phyloP scores from a whole-genome alignment of 106 monocot genomes.

The Posidonia australis region DNA sequence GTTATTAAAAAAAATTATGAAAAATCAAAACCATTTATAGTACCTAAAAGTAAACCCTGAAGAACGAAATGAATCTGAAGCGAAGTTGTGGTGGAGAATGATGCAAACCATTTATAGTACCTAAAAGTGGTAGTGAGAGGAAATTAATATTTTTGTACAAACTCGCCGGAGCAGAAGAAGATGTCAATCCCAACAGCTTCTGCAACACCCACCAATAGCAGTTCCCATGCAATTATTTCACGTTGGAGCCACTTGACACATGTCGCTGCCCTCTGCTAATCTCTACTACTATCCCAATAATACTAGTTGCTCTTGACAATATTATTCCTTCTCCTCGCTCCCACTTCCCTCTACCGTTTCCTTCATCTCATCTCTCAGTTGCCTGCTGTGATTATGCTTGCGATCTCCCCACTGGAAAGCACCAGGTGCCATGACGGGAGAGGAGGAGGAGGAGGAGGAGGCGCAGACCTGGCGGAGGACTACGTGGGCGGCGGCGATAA shows the following conservation, averaged over 20 bases:
- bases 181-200: background rate
- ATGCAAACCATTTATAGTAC: background rate
- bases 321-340: too few species aligned
- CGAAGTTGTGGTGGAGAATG: conserved; percentile 6
- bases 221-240: background rate
- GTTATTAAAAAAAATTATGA: too few species aligned
- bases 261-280: background rate
- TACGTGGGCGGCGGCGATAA: conserved; percentile 4
- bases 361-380: conserved; percentile 1
- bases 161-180: background rate
- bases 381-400: background rate
- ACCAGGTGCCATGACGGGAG: conserved; percentile 1
- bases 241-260: background rate
- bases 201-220: too few species aligned
- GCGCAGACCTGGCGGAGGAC: background rate
- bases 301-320: too few species aligned
- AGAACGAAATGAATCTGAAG: background rate
- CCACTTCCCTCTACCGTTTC: background rate
- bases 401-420: conserved; percentile 9
- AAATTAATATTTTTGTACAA: background rate
- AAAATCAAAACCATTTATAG: too few species aligned
- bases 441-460: background rate
- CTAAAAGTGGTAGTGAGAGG: background rate
- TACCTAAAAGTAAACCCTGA: too few species aligned
- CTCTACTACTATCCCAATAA: too few species aligned